Evolutionary conservation across 768 basidiomycete species (phyloP).

Genomic region (Pisolithus marmoratus): DNA sequence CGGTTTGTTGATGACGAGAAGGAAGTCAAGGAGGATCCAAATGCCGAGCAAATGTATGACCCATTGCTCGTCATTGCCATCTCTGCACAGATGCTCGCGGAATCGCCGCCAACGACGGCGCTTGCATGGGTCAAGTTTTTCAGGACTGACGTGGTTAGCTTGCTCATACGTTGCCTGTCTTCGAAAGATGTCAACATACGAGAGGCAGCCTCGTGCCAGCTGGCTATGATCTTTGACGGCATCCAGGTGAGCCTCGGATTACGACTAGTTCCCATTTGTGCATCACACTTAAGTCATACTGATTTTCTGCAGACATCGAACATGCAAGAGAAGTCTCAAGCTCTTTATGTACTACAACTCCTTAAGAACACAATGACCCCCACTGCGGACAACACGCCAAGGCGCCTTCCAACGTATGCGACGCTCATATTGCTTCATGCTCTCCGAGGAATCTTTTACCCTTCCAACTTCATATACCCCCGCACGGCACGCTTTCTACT

Average conservation of each 20-base stretch:
- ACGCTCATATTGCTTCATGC: slow-evolving; percentile 82
- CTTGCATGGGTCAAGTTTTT: slow-evolving; percentile 88
- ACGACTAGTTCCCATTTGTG: background rate
- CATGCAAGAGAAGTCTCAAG: slow-evolving; percentile 74
- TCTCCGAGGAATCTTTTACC: slow-evolving; percentile 77
- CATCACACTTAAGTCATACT: background rate
- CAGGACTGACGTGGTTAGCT: slow-evolving; percentile 68
- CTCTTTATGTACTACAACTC: slow-evolving; percentile 61
- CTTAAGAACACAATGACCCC: slow-evolving; percentile 55
- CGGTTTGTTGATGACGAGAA: slow-evolving; percentile 34
- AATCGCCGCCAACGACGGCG: slow-evolving; percentile 50
- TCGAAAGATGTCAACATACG: slow-evolving; percentile 58
- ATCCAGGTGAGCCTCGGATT: slow-evolving; percentile 49
- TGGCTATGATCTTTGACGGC: slow-evolving; percentile 53
- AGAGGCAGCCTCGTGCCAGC: slow-evolving; percentile 51
- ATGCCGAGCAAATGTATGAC: slow-evolving; percentile 59
- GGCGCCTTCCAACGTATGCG: slow-evolving; percentile 68
- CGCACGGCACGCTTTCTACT: slow-evolving; percentile 82
- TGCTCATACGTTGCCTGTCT: slow-evolving; percentile 70
- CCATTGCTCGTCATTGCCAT: slow-evolving; percentile 70
- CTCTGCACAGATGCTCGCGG: slow-evolving; percentile 59
- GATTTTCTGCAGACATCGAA: slow-evolving; percentile 42
- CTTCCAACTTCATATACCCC: slow-evolving; percentile 85
- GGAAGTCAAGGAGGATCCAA: slow-evolving; percentile 12
- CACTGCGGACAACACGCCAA: slow-evolving; percentile 31